Percentiles rank a stretch among this genome's conserved stretches.
phyloP scores from a whole-genome alignment of 495 filamentous ascomycete genomes.

The Neurospora sp. region DNA sequence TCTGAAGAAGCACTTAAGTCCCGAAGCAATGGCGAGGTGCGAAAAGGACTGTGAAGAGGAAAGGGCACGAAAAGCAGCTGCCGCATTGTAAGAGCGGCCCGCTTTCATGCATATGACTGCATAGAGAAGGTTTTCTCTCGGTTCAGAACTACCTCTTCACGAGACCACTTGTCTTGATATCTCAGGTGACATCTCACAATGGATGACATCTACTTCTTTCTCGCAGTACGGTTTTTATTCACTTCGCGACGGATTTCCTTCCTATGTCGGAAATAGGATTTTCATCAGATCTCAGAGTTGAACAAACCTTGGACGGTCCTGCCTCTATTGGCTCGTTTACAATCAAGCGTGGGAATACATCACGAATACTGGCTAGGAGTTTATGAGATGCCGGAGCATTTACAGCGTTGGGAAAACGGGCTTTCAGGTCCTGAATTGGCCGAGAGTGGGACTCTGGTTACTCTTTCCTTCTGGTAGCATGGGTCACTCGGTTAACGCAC shows the following conservation, averaged over 20 bases:
- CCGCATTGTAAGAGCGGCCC: neutral
- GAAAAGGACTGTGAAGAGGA: neutral
- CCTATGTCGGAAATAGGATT: neutral
- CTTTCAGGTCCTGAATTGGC: neutral
- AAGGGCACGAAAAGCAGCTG: neutral
- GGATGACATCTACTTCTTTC: neutral
- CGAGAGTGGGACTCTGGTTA: neutral
- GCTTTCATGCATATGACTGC: neutral
- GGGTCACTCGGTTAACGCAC: neutral
- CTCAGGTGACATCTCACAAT: neutral
- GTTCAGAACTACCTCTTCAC: neutral
- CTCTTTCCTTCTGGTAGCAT: neutral
- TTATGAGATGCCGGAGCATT: neutral
- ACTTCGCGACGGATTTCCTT: neutral
- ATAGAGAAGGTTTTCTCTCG: neutral
- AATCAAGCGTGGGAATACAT: neutral
- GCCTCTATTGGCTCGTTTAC: neutral
- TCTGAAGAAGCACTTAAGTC: constrained; percentile 46
- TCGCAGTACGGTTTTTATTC: neutral
- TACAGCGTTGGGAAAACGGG: neutral
- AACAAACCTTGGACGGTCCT: neutral
- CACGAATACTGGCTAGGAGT: neutral
- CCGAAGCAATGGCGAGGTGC: constrained; percentile 6
- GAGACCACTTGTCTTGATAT: neutral
- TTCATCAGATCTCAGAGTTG: neutral